phyloP scores from a whole-genome alignment of 2,329 filamentous ascomycete species.

The Ceratocystiopsis minuta region DNA sequence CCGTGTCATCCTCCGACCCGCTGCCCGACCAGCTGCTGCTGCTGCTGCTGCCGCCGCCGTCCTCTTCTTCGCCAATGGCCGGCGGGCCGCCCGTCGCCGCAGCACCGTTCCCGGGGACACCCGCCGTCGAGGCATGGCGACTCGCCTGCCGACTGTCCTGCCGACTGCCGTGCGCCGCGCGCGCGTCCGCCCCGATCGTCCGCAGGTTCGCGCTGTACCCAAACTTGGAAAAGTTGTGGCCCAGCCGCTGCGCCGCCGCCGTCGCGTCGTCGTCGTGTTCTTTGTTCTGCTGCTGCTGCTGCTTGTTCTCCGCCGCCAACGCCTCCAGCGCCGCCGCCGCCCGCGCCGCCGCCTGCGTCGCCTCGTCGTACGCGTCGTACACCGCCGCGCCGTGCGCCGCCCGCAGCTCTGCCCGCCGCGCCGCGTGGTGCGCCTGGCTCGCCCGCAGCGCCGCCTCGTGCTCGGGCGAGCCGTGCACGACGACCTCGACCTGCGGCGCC shows the following conservation, averaged over 20 bases:
- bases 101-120: too few relatives aligned
- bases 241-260: constrained; percentile 19
- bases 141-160: constrained; percentile 7
- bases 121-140: constrained; percentile 4
- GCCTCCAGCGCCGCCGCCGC: constrained; percentile 35
- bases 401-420: constrained; percentile 25
- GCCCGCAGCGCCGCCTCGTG: constrained; percentile 27
- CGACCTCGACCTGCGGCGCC: constrained; percentile 29
- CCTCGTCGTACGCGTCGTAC: constrained; percentile 35
- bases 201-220: constrained; percentile 41
- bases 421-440: constrained; percentile 34
- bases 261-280: constrained; percentile 21
- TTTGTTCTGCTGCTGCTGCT: too few relatives aligned
- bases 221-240: constrained; percentile 44
- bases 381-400: constrained; percentile 29
- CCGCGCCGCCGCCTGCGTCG: constrained; percentile 32
- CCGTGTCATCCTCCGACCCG: constrained; percentile 3
- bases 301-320: constrained; percentile 13
- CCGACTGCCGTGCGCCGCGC: constrained; percentile 16
- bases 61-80: too few relatives aligned
- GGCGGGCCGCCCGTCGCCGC: background rate
- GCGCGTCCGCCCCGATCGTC: constrained; percentile 18
- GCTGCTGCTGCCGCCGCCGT: constrained; percentile 1
- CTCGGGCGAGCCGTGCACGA: constrained; percentile 36
- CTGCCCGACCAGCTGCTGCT: background rate